These are phyloP conservation scores for Pleurotus eryngii DNA, from an alignment of 768 basidiomycete genomes.

Conservation along the genomic window DNA sequence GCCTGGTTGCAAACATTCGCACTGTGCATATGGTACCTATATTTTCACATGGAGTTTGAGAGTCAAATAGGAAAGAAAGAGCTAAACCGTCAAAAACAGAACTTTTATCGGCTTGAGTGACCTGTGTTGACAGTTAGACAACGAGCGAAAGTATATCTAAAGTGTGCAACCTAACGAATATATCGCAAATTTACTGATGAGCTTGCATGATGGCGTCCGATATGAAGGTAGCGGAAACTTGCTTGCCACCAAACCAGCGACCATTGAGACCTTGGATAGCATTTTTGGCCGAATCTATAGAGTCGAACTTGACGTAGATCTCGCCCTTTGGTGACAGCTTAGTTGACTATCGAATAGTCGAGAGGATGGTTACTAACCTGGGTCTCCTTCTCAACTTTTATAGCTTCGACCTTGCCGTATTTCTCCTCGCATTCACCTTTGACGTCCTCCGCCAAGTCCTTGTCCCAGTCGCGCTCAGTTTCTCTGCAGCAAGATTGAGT, in stretches of 20 bases:
- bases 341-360: constrained; percentile 6
- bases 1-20: constrained; percentile 2
- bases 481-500: constrained; percentile 51
- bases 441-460: constrained; percentile 93
- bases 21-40: constrained; percentile 3
- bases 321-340: constrained; percentile 66
- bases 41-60: constrained; percentile 1
- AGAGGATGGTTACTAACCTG: constrained; percentile 49
- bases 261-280: constrained; percentile 91
- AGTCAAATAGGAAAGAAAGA: not conserved
- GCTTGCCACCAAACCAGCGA: constrained; percentile 94
- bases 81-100: constrained; percentile 3
- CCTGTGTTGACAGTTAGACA: not conserved
- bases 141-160: constrained; percentile 21
- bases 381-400: constrained; percentile 93
- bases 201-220: constrained; percentile 94
- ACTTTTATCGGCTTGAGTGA: constrained; percentile 6
- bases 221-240: constrained; percentile 84
- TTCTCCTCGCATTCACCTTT: constrained; percentile 90
- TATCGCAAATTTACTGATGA: constrained; percentile 56
- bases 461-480: constrained; percentile 95
- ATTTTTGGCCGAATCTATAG: constrained; percentile 74
- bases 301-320: constrained; percentile 91
- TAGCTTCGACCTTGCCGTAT: constrained; percentile 82
- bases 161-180: constrained; percentile 25